Conservation (phyloP, 2,329 filamentous ascomycete genomes). For the Phoma sp. region DNA sequence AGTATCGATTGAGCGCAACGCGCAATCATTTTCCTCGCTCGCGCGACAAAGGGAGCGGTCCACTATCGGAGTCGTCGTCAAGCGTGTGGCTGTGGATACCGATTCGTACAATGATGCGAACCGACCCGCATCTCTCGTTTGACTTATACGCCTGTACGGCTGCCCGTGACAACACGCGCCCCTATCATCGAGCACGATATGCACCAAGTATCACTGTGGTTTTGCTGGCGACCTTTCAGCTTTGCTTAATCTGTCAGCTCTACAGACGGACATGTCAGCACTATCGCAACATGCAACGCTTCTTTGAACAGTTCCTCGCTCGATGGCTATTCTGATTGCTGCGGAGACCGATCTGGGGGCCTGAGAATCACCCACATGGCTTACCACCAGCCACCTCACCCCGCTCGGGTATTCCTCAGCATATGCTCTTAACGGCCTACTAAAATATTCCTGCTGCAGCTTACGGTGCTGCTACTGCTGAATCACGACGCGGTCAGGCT, state of each 20-base stretch:
- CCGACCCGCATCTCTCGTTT: constrained; percentile 27
- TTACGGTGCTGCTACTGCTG: not conserved
- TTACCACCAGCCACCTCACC: constrained; percentile 21
- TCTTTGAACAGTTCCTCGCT: constrained; percentile 14
- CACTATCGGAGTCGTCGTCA: constrained; percentile 33
- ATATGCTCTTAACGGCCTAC: constrained; percentile 10
- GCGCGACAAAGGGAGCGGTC: constrained; percentile 14
- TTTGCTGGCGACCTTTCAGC: constrained; percentile 9
- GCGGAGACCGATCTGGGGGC: not conserved
- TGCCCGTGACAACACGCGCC: constrained; percentile 8
- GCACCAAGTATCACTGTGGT: not conserved
- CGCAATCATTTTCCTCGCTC: constrained; percentile 9
- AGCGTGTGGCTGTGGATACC: constrained; percentile 37
- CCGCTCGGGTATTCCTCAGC: not conserved
- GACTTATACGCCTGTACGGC: constrained; percentile 21
- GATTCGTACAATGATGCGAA: constrained; percentile 35
- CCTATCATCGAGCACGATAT: constrained; percentile 3
- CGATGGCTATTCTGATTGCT: constrained; percentile 20
- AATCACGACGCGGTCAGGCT: not conserved
- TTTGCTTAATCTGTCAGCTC: constrained; percentile 33
- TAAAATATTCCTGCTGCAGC: not conserved
- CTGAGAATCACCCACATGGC: constrained; percentile 22
- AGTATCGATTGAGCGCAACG: constrained; percentile 8
- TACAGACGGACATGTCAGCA: constrained; percentile 28
- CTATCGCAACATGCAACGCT: constrained; percentile 13